Evolutionary conservation across 1,284 basidiomycete genomes (phyloP).

Genomic region (Leucoagaricus sp.): DNA sequence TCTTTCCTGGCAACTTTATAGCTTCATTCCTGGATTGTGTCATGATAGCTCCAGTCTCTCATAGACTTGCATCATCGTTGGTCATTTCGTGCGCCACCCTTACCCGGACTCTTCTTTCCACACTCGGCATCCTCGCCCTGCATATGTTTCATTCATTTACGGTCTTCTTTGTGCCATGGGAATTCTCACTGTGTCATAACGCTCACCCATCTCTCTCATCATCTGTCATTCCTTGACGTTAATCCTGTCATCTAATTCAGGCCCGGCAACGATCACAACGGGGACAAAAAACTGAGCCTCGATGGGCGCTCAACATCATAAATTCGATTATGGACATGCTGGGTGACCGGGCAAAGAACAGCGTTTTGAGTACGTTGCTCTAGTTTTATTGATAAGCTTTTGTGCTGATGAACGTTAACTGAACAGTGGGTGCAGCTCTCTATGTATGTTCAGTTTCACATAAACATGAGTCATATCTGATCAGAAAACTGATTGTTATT

Average conservation of each 20-base stretch:
- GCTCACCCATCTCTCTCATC: constrained; percentile 14
- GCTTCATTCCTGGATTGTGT: constrained; percentile 2
- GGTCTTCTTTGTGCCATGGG: background rate
- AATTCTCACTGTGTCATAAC: constrained; percentile 9
- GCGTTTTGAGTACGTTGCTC: constrained; percentile 59
- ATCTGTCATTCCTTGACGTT: constrained; percentile 9
- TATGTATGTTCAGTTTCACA: constrained; percentile 47
- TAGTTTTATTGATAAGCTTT: constrained; percentile 4
- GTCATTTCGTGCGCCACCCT: constrained; percentile 1
- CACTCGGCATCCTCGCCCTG: constrained; percentile 3
- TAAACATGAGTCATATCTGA: constrained; percentile 6
- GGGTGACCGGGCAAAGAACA: constrained; percentile 65
- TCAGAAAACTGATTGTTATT: constrained; percentile 14
- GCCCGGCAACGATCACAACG: constrained; percentile 37
- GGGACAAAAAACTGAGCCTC: constrained; percentile 33
- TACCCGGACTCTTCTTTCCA: background rate
- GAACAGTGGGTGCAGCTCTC: constrained; percentile 62
- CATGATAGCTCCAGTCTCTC: constrained; percentile 8
- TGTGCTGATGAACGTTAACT: constrained; percentile 10
- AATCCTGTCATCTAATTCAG: constrained; percentile 22
- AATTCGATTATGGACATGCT: constrained; percentile 60
- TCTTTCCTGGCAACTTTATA: background rate
- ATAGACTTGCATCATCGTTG: constrained; percentile 12
- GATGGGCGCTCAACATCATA: constrained; percentile 59
- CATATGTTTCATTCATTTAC: constrained; percentile 8